A percentile compares a stretch with the other conserved stretches of the same genome.
phyloP scores from a whole-genome alignment of 495 filamentous ascomycete genomes.

The Cairneyella variabilis region DNA sequence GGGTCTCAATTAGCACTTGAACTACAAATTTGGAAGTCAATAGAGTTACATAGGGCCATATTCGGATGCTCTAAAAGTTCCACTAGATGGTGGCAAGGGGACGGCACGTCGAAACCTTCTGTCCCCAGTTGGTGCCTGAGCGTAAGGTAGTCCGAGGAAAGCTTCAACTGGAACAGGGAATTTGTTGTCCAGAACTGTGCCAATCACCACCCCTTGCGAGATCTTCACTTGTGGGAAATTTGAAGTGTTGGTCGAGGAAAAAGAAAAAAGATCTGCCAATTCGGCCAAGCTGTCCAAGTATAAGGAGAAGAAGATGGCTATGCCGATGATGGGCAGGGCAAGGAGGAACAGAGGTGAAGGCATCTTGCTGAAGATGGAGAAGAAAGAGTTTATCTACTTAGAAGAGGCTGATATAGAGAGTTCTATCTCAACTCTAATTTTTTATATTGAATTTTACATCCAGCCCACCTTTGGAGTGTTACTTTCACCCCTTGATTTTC shows the following conservation, averaged over 20 bases:
- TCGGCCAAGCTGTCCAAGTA: background rate
- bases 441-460: too few species aligned
- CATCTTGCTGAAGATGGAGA: too few species aligned
- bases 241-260: background rate
- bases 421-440: too few species aligned
- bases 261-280: too few species aligned
- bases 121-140: too few species aligned
- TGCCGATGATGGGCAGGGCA: background rate
- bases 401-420: too few species aligned
- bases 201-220: background rate
- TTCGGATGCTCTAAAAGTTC: background rate
- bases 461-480: too few species aligned
- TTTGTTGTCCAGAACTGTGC: background rate
- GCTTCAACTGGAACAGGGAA: background rate
- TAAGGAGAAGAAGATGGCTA: background rate
- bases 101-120: background rate
- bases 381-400: too few species aligned
- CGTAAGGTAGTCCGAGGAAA: background rate
- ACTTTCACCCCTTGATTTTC: too few species aligned
- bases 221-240: background rate
- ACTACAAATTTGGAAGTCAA: background rate
- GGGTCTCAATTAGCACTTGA: background rate
- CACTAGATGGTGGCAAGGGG: background rate
- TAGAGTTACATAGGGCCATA: background rate
- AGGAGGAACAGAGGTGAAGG: background rate